Conservation (phyloP, 495 filamentous ascomycete species). For the Aspergillus ellipticus region DNA sequence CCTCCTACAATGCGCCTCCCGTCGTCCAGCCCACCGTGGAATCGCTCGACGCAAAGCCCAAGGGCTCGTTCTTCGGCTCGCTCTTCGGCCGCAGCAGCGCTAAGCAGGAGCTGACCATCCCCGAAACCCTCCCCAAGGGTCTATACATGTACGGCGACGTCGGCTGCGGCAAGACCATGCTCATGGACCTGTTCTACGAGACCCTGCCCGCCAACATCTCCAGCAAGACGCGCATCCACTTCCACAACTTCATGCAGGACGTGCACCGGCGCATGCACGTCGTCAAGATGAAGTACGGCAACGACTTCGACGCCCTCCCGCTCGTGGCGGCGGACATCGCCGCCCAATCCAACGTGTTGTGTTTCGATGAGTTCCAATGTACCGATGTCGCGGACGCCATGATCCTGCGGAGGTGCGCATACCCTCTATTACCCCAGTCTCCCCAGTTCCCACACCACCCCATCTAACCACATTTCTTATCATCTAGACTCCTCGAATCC, state of each 20-base stretch:
- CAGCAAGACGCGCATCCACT: conserved; percentile 92
- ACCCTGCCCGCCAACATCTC: conserved; percentile 77
- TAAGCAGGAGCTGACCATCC: conserved; percentile 49
- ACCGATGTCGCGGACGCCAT: conserved; percentile 99
- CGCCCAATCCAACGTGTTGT: conserved; percentile 77
- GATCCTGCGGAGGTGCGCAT: conserved; percentile 72
- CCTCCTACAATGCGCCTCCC: conserved; percentile 64
- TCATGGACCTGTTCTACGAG: conserved; percentile 99
- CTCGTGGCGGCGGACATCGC: conserved; percentile 93
- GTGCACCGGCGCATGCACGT: conserved; percentile 89
- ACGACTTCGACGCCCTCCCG: conserved; percentile 85
- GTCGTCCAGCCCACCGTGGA: conserved; percentile 77
- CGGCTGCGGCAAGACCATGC: conserved; percentile 97
- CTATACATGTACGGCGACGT: conserved; percentile 97
- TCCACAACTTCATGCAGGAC: conserved; percentile 99
- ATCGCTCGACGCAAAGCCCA: conserved; percentile 56
- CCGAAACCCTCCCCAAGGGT: conserved; percentile 74
- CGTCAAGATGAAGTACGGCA: conserved; percentile 84
- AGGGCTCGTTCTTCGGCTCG: conserved; percentile 65
- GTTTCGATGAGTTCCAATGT: conserved; percentile 98
- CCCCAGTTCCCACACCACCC: not conserved
- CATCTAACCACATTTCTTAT: not conserved
- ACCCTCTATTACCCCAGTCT: not conserved
- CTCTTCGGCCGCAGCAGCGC: conserved; percentile 55
- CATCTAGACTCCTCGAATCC: conserved; percentile 67